A percentile compares a stretch with the other conserved stretches of the same genome.
These are phyloP conservation scores for Didymella lethalis DNA, from an alignment of 2,329 filamentous ascomycete genomes.

Conservation along the genomic window DNA sequence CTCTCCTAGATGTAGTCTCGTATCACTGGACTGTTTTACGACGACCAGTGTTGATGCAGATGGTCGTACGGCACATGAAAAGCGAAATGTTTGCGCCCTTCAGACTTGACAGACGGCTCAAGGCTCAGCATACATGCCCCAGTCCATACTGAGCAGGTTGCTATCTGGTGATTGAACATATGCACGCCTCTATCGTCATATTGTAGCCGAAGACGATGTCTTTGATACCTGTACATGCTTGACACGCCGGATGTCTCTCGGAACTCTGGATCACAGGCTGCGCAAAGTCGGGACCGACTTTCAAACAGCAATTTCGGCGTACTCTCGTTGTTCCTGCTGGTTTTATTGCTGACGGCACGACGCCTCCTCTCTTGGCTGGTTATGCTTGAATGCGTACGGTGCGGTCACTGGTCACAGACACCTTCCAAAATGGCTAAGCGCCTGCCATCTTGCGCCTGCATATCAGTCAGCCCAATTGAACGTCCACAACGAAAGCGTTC, in stretches of 20 bases:
- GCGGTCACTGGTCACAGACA: conserved; percentile 8
- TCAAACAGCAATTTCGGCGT: background rate
- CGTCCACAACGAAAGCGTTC: background rate
- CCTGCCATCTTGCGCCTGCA: conserved; percentile 9
- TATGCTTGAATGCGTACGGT: background rate
- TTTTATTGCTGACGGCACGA: background rate
- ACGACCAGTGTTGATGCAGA: background rate
- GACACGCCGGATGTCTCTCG: conserved; percentile 4
- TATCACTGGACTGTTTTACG: background rate
- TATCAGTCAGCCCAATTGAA: background rate
- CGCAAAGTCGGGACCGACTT: conserved; percentile 15
- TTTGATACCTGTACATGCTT: background rate
- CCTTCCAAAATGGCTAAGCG: conserved; percentile 18
- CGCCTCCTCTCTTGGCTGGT: background rate
- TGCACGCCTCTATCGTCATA: conserved; percentile 7
- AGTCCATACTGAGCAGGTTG: too few species aligned
- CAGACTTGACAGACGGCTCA: background rate
- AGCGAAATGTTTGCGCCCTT: background rate
- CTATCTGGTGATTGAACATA: background rate
- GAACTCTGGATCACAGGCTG: conserved; percentile 7
- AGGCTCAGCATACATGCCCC: background rate
- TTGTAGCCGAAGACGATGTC: background rate
- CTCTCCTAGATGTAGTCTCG: background rate
- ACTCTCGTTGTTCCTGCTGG: conserved; percentile 4
- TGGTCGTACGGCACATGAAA: background rate